Conservation (phyloP, 495 filamentous ascomycete genomes). For the Podospora anserina region DNA sequence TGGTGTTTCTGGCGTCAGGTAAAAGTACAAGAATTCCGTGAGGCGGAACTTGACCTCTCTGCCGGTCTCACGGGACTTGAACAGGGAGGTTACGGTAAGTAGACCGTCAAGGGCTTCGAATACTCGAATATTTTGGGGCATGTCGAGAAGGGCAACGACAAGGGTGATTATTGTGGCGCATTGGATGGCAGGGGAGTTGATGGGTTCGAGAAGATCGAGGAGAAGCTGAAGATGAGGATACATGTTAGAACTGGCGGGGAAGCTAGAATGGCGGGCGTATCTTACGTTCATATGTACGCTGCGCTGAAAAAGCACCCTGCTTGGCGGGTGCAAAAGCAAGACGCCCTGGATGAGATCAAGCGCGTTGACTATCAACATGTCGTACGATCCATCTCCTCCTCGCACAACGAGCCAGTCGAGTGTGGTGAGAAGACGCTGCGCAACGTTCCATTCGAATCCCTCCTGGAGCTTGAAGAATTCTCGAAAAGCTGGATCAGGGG, state of each 20-base stretch:
- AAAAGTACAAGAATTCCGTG: conserved; percentile 96
- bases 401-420: conserved; percentile 84
- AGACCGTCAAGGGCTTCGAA: conserved; percentile 94
- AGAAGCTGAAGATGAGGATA: conserved; percentile 54
- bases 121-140: conserved; percentile 78
- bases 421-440: conserved; percentile 78
- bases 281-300: conserved; percentile 90
- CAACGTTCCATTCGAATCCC: conserved; percentile 96
- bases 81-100: conserved; percentile 86
- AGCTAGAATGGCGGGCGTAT: conserved; percentile 2
- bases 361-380: conserved; percentile 82
- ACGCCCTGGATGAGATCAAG: conserved; percentile 88
- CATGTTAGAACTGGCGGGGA: conserved; percentile 4
- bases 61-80: conserved; percentile 77
- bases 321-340: conserved; percentile 89
- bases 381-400: conserved; percentile 75
- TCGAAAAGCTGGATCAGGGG: conserved; percentile 83
- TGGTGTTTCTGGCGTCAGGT: conserved; percentile 88
- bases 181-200: conserved; percentile 88
- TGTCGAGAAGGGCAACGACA: conserved; percentile 79
- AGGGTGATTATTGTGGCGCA: conserved; percentile 84
- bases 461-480: conserved; percentile 98
- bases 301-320: conserved; percentile 78
- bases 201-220: conserved; percentile 89
- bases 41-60: conserved; percentile 89